Evolutionary conservation across 1,139 yeast genomes (phyloP).

Genomic region (Wickerhamomyces sp.): DNA sequence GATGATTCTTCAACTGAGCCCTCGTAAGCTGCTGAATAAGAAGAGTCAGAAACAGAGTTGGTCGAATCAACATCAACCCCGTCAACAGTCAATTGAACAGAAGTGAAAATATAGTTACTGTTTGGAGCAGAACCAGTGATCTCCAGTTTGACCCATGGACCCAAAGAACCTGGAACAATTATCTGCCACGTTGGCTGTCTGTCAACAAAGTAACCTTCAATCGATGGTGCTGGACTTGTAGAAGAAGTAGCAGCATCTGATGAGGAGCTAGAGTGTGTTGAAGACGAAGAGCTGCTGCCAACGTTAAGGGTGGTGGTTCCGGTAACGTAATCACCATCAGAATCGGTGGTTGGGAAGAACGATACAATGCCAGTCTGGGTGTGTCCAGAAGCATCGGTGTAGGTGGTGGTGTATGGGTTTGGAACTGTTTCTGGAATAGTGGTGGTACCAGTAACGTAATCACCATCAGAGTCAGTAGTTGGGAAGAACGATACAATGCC

Average conservation of each 20-base stretch:
- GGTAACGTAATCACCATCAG: conserved; percentile 2
- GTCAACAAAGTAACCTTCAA: neutral
- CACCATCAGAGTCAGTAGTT: conserved; percentile 2
- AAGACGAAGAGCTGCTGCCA: neutral
- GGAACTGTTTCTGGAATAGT: conserved; percentile 2
- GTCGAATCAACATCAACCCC: neutral
- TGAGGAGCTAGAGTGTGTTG: neutral
- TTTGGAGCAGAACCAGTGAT: neutral
- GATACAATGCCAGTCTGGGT: conserved; percentile 5
- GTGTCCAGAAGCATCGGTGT: conserved; percentile 1
- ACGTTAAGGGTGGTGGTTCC: conserved; percentile 2
- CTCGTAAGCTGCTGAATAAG: neutral
- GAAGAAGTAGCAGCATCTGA: neutral
- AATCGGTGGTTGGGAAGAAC: conserved; percentile 4
- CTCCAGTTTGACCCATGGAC: neutral
- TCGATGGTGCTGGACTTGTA: neutral
- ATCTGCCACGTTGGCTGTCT: neutral
- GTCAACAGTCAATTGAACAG: neutral
- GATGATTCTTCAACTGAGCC: neutral
- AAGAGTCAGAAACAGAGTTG: neutral
- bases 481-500: conserved; percentile 1
- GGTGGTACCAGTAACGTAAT: conserved; percentile 1
- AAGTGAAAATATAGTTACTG: neutral
- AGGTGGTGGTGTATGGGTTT: conserved; percentile 1
- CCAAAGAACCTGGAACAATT: neutral